Percentiles rank a stretch among this genome's conserved stretches.
Conservation (phyloP, 371 early-diverging fungal species). For the Capniomyces stellatus region DNA sequence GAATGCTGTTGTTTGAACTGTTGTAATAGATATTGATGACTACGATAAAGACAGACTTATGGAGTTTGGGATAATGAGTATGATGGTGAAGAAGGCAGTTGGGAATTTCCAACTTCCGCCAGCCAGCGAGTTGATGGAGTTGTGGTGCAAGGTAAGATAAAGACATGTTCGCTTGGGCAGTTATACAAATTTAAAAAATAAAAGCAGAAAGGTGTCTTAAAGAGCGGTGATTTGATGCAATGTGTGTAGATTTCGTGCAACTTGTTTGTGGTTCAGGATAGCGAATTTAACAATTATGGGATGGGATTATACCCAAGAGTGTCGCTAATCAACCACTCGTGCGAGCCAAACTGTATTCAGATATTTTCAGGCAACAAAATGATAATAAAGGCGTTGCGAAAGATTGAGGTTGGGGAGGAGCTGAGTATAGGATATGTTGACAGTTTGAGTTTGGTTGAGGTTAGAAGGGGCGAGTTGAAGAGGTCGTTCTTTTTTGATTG, state of each 20-base stretch:
- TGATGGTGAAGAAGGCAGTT: too few relatives aligned
- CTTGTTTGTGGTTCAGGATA: too few relatives aligned
- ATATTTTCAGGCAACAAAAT: background rate
- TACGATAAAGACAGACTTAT: too few relatives aligned
- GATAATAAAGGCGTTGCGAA: background rate
- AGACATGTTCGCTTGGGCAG: background rate
- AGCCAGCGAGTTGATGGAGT: background rate
- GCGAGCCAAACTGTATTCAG: background rate
- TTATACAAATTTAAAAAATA: background rate
- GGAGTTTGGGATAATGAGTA: too few relatives aligned
- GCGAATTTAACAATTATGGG: background rate
- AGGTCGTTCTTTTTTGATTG: too few relatives aligned
- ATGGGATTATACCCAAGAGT: background rate
- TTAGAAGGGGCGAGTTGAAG: too few relatives aligned
- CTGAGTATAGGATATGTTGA: conserved; percentile 1
- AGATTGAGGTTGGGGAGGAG: background rate
- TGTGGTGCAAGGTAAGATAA: background rate
- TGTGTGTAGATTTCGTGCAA: too few relatives aligned
- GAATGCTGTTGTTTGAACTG: too few relatives aligned
- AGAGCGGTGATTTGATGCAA: conserved; percentile 1
- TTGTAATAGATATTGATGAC: too few relatives aligned
- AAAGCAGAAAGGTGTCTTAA: background rate
- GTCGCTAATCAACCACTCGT: background rate
- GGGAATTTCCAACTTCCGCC: too few relatives aligned
- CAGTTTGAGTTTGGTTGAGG: too few relatives aligned